A percentile compares a stretch with the other conserved stretches of the same genome.
These are phyloP conservation scores for Aspergillus ellipticus DNA, from an alignment of 495 filamentous ascomycete genomes.

Conservation along the genomic window DNA sequence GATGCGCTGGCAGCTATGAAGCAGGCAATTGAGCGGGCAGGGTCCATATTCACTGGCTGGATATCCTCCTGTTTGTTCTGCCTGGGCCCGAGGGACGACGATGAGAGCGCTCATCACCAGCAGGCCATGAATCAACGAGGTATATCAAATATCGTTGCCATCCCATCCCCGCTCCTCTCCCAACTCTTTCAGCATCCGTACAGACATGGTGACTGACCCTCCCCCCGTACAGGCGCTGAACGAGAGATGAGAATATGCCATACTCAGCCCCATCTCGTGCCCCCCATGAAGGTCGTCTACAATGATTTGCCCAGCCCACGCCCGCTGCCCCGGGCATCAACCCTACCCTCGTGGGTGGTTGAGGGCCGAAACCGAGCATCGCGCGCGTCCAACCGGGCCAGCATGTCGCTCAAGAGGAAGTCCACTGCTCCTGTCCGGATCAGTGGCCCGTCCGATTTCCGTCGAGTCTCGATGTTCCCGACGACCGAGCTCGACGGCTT, in stretches of 20 bases:
- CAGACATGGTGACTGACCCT: conserved; percentile 7
- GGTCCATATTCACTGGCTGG: conserved; percentile 42
- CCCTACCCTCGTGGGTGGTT: conserved; percentile 36
- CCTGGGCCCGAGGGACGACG: conserved; percentile 24
- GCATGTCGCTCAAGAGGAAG: conserved; percentile 47
- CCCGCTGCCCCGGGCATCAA: conserved; percentile 28
- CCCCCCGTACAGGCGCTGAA: conserved; percentile 27
- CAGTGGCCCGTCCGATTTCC: conserved; percentile 52
- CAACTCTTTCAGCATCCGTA: too few species aligned
- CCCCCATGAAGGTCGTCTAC: conserved; percentile 44
- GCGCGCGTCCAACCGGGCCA: conserved; percentile 49
- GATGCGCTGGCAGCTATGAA: conserved; percentile 45
- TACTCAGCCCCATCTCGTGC: conserved; percentile 47
- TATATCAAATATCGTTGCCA: too few species aligned
- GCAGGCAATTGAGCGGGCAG: conserved; percentile 41
- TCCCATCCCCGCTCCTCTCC: neutral
- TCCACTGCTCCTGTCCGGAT: conserved; percentile 42
- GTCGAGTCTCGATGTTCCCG: conserved; percentile 40
- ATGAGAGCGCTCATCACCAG: conserved; percentile 22
- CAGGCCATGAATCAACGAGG: conserved; percentile 27
- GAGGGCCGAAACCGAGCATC: conserved; percentile 41
- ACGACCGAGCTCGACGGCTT: conserved; percentile 7
- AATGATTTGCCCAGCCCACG: conserved; percentile 37
- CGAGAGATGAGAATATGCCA: conserved; percentile 48
- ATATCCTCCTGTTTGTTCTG: conserved; percentile 40